phyloP scores from a whole-genome alignment of 768 basidiomycete species.

The Lactifluus hygrophoroides region DNA sequence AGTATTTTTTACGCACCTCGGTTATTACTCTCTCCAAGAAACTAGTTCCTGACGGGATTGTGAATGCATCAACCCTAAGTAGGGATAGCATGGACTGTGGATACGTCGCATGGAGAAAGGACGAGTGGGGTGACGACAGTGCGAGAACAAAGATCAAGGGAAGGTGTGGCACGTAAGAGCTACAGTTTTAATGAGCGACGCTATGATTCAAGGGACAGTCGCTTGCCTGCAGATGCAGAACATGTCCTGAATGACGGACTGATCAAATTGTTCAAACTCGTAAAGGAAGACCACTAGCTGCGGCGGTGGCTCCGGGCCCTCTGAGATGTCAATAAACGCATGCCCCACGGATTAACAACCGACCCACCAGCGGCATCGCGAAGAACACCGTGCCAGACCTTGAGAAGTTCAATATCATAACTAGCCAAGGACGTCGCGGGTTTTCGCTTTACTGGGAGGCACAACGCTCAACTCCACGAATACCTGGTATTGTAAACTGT shows the following conservation, averaged over 20 bases:
- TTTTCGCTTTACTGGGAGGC: slow-evolving; percentile 39
- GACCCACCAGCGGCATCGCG: slow-evolving; percentile 21
- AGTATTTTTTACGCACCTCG: no score
- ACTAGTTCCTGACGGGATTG: slow-evolving; percentile 38
- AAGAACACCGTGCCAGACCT: slow-evolving; percentile 48
- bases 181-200: slow-evolving; percentile 24
- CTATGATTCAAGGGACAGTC: neutral
- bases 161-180: slow-evolving; percentile 43
- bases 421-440: slow-evolving; percentile 43
- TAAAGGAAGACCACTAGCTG: slow-evolving; percentile 56
- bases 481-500: no score
- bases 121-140: slow-evolving; percentile 45
- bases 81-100: slow-evolving; percentile 50
- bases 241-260: slow-evolving; percentile 53
- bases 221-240: slow-evolving; percentile 63
- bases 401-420: slow-evolving; percentile 53
- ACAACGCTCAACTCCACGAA: neutral
- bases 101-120: slow-evolving; percentile 51
- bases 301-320: slow-evolving; percentile 20
- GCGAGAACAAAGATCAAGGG: slow-evolving; percentile 61
- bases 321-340: slow-evolving; percentile 16
- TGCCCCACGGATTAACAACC: neutral
- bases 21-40: slow-evolving; percentile 48
- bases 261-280: slow-evolving; percentile 68
- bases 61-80: slow-evolving; percentile 44